phyloP scores from a whole-genome alignment of 306 rosid genomes.

The Calophaca sinica region DNA sequence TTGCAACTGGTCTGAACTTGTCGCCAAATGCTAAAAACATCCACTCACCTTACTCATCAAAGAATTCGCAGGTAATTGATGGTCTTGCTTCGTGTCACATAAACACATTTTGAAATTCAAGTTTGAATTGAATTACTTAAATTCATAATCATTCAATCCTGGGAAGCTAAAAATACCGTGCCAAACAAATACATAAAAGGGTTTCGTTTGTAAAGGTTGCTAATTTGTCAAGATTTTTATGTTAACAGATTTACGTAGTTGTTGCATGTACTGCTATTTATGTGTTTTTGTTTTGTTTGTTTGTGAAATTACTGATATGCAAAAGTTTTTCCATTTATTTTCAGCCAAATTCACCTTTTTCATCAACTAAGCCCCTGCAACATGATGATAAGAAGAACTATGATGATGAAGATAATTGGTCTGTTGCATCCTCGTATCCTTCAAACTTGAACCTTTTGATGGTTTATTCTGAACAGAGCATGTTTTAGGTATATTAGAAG shows the following conservation, averaged over 20 bases:
- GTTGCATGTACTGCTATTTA: neutral
- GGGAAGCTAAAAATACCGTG: slow-evolving; percentile 11
- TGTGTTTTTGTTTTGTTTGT: neutral
- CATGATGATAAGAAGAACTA: slow-evolving; percentile 64
- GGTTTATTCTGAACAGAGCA: slow-evolving; percentile 28
- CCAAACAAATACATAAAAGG: neutral
- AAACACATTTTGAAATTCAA: neutral
- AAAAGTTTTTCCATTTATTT: slow-evolving; percentile 19
- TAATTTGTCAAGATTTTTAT: slow-evolving; percentile 29
- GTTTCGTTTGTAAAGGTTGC: slow-evolving; percentile 18
- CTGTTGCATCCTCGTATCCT: slow-evolving; percentile 98
- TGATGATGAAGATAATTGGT: slow-evolving; percentile 89
- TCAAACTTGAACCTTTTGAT: slow-evolving; percentile 31
- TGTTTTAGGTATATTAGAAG: slow-evolving; percentile 20
- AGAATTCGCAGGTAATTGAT: slow-evolving; percentile 61
- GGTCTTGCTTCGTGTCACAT: slow-evolving; percentile 18
- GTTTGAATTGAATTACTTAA: neutral
- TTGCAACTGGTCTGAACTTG: slow-evolving; percentile 43
- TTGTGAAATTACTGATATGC: slow-evolving; percentile 32
- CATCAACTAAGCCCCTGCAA: slow-evolving; percentile 61
- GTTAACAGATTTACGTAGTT: slow-evolving; percentile 26
- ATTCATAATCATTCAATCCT: neutral
- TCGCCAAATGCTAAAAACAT: slow-evolving; percentile 54
- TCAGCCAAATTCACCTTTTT: slow-evolving; percentile 79
- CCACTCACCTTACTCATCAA: slow-evolving; percentile 61